phyloP scores from a whole-genome alignment of 225 moss, liverwort and hornwort species.

The Rhytidiadelphus loreus region DNA sequence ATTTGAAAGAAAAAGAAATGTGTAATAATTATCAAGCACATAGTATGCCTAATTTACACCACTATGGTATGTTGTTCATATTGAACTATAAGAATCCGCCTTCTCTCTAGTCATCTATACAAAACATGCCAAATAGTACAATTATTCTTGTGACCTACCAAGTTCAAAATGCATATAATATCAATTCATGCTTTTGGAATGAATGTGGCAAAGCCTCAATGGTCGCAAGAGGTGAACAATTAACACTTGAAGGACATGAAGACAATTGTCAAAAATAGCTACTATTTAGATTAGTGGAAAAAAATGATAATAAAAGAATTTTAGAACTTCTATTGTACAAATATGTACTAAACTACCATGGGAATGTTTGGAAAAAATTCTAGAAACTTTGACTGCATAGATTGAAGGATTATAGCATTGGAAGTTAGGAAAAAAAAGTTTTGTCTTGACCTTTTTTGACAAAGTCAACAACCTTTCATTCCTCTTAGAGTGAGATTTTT shows the following conservation, averaged over 20 bases:
- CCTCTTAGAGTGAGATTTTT: too few relatives aligned
- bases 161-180: background rate
- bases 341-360: background rate
- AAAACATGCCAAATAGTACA: background rate
- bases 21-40: too few relatives aligned
- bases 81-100: too few relatives aligned
- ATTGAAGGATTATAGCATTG: background rate
- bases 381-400: rapidly evolving
- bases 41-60: too few relatives aligned
- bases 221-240: rapidly evolving
- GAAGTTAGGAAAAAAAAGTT: background rate
- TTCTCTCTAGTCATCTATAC: background rate
- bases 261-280: background rate
- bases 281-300: rapidly evolving
- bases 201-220: background rate
- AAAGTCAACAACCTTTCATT: too few relatives aligned
- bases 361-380: background rate
- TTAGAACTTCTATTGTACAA: background rate
- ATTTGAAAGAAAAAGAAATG: background rate
- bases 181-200: rapidly evolving
- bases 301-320: background rate
- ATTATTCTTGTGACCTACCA: background rate
- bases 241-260: rapidly evolving
- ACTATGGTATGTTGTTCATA: too few relatives aligned
- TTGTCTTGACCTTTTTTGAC: rapidly evolving